Percentiles rank a stretch among this genome's conserved stretches.
These are phyloP conservation scores for Apiospora phragmitis DNA, from an alignment of 2,329 filamentous ascomycete genomes.

Conservation along the genomic window DNA sequence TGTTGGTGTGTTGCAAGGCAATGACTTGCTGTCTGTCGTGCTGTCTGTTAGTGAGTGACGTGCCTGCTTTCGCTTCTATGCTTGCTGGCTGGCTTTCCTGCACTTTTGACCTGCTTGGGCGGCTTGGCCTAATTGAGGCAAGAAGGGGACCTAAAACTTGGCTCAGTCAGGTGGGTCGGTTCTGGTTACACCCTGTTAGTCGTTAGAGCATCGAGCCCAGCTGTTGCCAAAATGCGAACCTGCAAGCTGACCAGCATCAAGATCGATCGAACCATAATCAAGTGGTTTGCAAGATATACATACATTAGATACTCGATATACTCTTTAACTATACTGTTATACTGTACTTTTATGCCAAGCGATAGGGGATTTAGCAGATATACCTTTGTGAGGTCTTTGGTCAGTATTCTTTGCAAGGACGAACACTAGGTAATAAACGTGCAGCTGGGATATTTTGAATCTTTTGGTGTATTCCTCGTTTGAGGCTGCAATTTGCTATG, in stretches of 20 bases:
- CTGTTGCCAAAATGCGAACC: background rate
- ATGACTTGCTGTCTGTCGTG: background rate
- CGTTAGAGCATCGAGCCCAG: background rate
- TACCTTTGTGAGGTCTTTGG: background rate
- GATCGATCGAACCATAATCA: background rate
- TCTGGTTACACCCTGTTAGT: background rate
- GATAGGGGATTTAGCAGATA: background rate
- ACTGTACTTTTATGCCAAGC: background rate
- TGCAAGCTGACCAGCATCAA: background rate
- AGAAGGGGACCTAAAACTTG: background rate
- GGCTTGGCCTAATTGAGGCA: background rate
- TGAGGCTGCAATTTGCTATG: background rate
- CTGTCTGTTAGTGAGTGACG: background rate
- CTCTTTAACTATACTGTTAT: background rate
- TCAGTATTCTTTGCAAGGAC: background rate
- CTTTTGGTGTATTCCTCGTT: background rate
- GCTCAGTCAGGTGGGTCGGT: background rate
- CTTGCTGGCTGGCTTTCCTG: background rate
- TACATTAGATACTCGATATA: too few relatives aligned
- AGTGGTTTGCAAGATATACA: too few relatives aligned
- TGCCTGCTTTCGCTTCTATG: background rate
- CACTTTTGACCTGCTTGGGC: background rate
- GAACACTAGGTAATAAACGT: background rate
- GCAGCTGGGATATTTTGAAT: too few relatives aligned
- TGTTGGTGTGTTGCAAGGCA: background rate